Percentiles rank a stretch among this genome's conserved stretches.
These are phyloP conservation scores for Chrysanthemum makinoi DNA, from an alignment of 129 eudicot genomes.

Conservation along the genomic window DNA sequence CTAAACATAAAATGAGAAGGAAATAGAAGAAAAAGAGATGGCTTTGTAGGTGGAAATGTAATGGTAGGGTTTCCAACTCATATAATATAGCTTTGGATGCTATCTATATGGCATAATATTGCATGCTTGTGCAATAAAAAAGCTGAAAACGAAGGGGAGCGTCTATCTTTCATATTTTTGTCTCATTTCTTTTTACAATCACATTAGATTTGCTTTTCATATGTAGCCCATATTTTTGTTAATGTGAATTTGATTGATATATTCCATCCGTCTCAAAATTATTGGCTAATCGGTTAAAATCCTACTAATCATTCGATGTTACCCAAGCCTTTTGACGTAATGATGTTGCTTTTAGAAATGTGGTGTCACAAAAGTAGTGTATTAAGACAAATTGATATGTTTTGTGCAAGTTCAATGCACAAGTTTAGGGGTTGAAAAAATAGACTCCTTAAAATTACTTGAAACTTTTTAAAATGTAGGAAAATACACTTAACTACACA, in stretches of 20 bases:
- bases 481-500: too few species aligned
- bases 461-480: too few species aligned
- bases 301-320: constrained; percentile 6
- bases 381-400: not conserved
- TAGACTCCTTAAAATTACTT: too few species aligned
- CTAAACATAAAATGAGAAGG: not conserved
- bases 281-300: constrained; percentile 4
- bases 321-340: not conserved
- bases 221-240: constrained; percentile 3
- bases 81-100: constrained; percentile 54
- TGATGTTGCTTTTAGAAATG: not conserved
- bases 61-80: constrained; percentile 52
- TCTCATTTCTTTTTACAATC: constrained; percentile 29
- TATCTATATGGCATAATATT: constrained; percentile 7
- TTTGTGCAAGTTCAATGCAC: not conserved
- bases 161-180: constrained; percentile 29
- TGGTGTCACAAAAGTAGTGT: not conserved
- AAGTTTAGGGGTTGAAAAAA: too few species aligned
- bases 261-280: too few species aligned
- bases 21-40: not conserved
- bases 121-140: constrained; percentile 38
- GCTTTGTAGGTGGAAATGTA: constrained; percentile 35
- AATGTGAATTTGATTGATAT: not conserved
- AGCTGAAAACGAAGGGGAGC: constrained; percentile 40
- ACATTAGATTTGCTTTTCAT: constrained; percentile 23